A percentile compares a stretch with the other conserved stretches of the same genome.
Evolutionary conservation across 768 basidiomycete genomes (phyloP).

Genomic region (Trametes cubensis): DNA sequence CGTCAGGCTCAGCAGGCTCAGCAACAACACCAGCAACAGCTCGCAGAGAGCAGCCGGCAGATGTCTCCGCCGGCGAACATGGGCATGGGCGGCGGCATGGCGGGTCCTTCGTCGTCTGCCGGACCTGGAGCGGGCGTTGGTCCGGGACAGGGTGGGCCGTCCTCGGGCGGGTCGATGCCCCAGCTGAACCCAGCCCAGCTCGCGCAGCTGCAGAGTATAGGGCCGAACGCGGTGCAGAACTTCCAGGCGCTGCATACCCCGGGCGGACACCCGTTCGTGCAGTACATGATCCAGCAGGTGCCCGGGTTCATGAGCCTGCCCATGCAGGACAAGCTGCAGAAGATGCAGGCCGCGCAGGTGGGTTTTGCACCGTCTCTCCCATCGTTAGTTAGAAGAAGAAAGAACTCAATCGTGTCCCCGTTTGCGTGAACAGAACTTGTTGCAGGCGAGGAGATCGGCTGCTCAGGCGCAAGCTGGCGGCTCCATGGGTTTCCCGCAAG

Average conservation of each 20-base stretch:
- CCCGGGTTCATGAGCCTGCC: constrained; percentile 59
- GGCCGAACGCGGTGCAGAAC: constrained; percentile 45
- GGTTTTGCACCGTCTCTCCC: constrained; percentile 21
- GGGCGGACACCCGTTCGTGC: constrained; percentile 54
- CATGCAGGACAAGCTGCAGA: constrained; percentile 59
- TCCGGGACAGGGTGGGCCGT: no score
- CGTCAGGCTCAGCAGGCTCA: constrained; percentile 32
- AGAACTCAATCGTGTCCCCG: no score
- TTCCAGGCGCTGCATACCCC: constrained; percentile 56
- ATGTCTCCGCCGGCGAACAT: constrained; percentile 26
- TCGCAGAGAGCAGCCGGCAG: constrained; percentile 24
- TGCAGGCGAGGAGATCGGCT: constrained; percentile 37
- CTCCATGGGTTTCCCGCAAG: constrained; percentile 14
- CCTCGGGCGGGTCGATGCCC: not conserved
- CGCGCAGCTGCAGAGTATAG: constrained; percentile 29
- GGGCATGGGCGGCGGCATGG: constrained; percentile 16
- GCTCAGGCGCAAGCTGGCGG: constrained; percentile 19
- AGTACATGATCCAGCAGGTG: constrained; percentile 52
- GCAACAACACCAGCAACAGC: constrained; percentile 26
- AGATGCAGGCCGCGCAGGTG: constrained; percentile 57
- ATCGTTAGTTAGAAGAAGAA: no score
- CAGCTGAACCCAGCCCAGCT: constrained; percentile 22
- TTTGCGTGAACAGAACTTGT: constrained; percentile 25
- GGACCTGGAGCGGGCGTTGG: not conserved
- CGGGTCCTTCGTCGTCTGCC: not conserved